Percentiles rank a stretch among this genome's conserved stretches.
phyloP scores from a whole-genome alignment of 1,284 basidiomycete genomes.

The Malassezia arunalokei region DNA sequence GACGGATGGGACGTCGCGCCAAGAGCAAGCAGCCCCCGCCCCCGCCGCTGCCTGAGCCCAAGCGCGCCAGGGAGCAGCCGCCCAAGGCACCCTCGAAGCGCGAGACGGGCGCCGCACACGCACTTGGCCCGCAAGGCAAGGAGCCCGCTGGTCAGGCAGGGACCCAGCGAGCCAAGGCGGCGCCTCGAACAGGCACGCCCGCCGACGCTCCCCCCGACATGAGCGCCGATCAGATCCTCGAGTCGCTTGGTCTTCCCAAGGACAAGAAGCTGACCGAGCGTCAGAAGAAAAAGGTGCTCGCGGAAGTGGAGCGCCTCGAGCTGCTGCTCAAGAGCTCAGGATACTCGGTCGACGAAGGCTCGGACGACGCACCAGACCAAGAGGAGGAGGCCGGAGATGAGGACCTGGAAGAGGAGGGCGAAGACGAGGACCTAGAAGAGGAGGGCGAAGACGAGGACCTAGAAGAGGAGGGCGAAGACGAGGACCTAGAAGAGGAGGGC shows the following conservation, averaged over 20 bases:
- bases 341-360: slow-evolving; percentile 30
- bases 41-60: slow-evolving; percentile 30
- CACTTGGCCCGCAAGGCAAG: not conserved
- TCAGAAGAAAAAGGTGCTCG: slow-evolving; percentile 41
- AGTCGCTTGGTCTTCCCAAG: slow-evolving; percentile 25
- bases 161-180: not conserved
- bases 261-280: slow-evolving; percentile 31
- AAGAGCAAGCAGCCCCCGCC: slow-evolving; percentile 70
- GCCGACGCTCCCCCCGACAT: slow-evolving; percentile 20
- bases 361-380: slow-evolving; percentile 13
- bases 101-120: not conserved
- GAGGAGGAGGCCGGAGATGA: slow-evolving; percentile 21
- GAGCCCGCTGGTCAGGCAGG: not conserved
- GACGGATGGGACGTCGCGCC: slow-evolving; percentile 68
- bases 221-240: slow-evolving; percentile 10
- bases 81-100: slow-evolving; percentile 18
- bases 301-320: slow-evolving; percentile 44
- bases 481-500: slow-evolving; percentile 17
- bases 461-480: slow-evolving; percentile 20
- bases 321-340: slow-evolving; percentile 40
- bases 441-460: slow-evolving; percentile 16
- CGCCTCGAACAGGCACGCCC: slow-evolving; percentile 3
- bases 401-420: slow-evolving; percentile 27
- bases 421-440: slow-evolving; percentile 13
- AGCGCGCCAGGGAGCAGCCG: slow-evolving; percentile 46